Conservation (phyloP, 129 eudicot genomes). For the Kitagawia praeruptora region DNA sequence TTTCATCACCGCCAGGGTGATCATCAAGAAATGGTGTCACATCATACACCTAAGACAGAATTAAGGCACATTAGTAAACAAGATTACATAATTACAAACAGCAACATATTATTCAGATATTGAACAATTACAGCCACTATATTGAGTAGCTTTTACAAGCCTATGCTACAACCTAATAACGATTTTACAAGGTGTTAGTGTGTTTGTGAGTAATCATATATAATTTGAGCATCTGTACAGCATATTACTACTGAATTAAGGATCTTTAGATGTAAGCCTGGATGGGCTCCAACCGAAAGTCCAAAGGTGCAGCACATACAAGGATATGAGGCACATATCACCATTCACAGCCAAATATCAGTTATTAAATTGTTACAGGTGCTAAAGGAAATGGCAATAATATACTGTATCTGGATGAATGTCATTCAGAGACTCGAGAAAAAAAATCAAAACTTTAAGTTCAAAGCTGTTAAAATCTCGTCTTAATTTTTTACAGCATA, state of each 20-base stretch:
- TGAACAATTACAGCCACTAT: background rate
- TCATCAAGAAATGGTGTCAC: conserved; percentile 67
- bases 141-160: background rate
- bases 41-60: conserved; percentile 48
- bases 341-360: background rate
- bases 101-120: background rate
- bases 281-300: background rate
- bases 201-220: background rate
- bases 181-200: background rate
- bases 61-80: background rate
- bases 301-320: background rate
- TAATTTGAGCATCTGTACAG: background rate
- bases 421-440: background rate
- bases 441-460: background rate
- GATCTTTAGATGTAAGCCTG: background rate
- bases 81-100: background rate
- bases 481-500: background rate
- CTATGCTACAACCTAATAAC: background rate
- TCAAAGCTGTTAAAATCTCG: background rate
- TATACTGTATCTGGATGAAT: background rate
- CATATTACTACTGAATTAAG: background rate
- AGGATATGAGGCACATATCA: background rate
- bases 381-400: background rate
- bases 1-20: conserved; percentile 87
- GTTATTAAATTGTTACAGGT: background rate